Conservation (phyloP, 176 grass and related monocot species). For the Oryza rufipogon region DNA sequence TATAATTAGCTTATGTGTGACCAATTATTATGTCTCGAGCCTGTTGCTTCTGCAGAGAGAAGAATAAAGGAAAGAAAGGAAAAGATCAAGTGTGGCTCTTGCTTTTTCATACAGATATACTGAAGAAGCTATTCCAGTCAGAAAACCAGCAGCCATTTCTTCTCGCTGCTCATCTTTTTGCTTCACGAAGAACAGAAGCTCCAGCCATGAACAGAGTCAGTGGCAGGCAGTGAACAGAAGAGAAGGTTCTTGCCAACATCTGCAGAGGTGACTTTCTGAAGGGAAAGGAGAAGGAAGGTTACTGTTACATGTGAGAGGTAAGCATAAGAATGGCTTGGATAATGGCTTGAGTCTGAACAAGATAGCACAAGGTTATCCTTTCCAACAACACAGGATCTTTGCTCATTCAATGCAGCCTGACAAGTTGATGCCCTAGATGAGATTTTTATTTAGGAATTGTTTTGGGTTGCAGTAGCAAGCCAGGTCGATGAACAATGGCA, state of each 20-base stretch:
- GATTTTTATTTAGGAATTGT: background rate
- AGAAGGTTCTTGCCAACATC: constrained; percentile 8
- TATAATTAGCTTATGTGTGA: constrained; percentile 6
- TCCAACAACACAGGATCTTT: constrained; percentile 15
- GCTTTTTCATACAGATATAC: constrained; percentile 36
- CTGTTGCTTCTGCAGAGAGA: constrained; percentile 29
- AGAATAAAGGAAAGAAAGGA: constrained; percentile 4
- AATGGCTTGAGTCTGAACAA: background rate
- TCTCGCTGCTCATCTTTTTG: constrained; percentile 41
- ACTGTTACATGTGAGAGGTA: background rate
- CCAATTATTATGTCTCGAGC: constrained; percentile 40
- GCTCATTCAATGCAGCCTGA: background rate
- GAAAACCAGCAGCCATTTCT: constrained; percentile 42
- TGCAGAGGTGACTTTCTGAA: background rate
- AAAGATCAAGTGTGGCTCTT: constrained; percentile 24
- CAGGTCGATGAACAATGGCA: constrained; percentile 8
- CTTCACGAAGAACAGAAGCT: background rate
- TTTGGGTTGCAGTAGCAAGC: background rate
- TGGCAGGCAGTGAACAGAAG: background rate
- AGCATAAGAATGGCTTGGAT: background rate
- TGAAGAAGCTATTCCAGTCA: constrained; percentile 29
- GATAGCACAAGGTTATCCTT: background rate
- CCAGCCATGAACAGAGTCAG: background rate
- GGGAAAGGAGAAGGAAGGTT: background rate
- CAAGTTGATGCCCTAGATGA: constrained; percentile 8